A percentile compares a stretch with the other conserved stretches of the same genome.
Evolutionary conservation across 176 grass and related monocot species (phyloP).

Genomic region (Alopecurus myosuroides): DNA sequence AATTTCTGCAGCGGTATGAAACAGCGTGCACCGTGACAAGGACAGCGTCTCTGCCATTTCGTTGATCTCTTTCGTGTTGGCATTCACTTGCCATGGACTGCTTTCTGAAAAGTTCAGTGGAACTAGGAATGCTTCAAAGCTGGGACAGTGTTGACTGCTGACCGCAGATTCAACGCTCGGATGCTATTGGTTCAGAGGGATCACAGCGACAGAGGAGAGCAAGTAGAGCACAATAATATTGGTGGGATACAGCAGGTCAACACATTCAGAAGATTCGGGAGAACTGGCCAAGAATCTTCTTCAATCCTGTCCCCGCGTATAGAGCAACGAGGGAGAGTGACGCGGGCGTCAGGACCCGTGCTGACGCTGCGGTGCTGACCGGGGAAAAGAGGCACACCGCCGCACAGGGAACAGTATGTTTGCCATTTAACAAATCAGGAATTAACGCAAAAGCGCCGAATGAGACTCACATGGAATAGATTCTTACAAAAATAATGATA

Average conservation of each 20-base stretch:
- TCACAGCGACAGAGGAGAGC: background rate
- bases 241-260: conserved; percentile 43
- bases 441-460: background rate
- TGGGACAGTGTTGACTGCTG: conserved; percentile 11
- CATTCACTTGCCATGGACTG: conserved; percentile 24
- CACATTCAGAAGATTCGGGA: conserved; percentile 25
- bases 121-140: conserved; percentile 34
- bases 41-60: background rate
- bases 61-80: conserved; percentile 17
- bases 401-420: conserved; percentile 1
- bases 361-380: conserved; percentile 28
- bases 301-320: conserved; percentile 57
- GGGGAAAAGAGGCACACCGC: background rate
- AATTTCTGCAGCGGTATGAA: background rate
- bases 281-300: conserved; percentile 60
- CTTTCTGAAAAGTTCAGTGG: conserved; percentile 32
- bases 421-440: background rate
- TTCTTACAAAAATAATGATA: background rate
- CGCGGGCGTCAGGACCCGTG: background rate
- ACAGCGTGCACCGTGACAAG: conserved; percentile 5
- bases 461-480: background rate
- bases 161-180: conserved; percentile 35
- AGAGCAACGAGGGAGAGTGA: conserved; percentile 26
- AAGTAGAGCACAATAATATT: background rate
- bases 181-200: background rate